Conservation (phyloP, 2,329 filamentous ascomycete species). For the Botrytis hyacinthi region DNA sequence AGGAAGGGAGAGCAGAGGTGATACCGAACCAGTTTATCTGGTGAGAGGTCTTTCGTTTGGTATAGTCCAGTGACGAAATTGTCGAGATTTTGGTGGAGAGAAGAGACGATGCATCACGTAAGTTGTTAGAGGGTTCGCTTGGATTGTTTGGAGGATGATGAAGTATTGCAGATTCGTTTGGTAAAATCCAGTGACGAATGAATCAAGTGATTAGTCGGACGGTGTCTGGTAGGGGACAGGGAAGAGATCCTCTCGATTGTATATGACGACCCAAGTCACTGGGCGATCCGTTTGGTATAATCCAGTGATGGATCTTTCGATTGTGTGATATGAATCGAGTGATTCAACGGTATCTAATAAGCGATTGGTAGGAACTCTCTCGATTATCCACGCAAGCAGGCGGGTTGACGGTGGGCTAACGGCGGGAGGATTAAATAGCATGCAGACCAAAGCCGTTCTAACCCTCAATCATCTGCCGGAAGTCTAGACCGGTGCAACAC, state of each 20-base stretch:
- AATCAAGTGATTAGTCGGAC: not conserved
- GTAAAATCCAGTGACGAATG: not conserved
- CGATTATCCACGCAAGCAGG: not conserved
- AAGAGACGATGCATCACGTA: not conserved
- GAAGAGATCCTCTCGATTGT: not conserved
- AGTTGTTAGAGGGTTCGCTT: not conserved
- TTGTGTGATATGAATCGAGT: not conserved
- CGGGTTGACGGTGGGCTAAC: no score
- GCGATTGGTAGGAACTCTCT: not conserved
- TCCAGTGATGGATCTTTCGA: not conserved
- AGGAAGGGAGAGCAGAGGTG: not conserved
- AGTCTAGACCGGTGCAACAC: not conserved
- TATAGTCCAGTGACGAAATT: not conserved
- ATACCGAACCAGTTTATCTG: not conserved
- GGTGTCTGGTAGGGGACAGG: no score
- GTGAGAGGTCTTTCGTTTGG: not conserved
- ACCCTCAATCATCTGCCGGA: not conserved
- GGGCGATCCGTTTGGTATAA: not conserved
- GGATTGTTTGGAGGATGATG: not conserved
- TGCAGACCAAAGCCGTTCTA: no score
- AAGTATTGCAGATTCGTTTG: not conserved
- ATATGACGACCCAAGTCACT: not conserved
- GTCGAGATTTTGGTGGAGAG: not conserved
- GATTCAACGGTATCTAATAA: not conserved
- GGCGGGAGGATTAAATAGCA: no score